Evolutionary conservation across 306 rosid genomes (phyloP), one percentile per base, ranked within the genome.

Genomic region (Mimosa bimucronata): DNA sequence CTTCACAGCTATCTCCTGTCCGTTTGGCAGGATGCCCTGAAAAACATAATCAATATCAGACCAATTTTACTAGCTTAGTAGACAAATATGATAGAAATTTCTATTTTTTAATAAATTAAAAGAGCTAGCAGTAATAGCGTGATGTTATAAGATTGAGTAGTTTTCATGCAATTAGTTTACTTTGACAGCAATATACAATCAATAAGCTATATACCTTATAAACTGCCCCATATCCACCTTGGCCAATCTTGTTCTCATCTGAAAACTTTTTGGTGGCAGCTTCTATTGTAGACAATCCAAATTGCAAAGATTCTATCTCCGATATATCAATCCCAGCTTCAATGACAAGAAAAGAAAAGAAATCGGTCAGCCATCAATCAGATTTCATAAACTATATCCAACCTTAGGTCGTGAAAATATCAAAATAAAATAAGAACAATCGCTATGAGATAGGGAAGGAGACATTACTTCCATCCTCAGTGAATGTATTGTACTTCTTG

Each of bases 181-280:
- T 0, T 34, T 30, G 71, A 30, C 42, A 40, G 52, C 18, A 29
- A 40, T 41, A 10, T n/a, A 19, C n/a, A 60, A 40, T 1, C 15
- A 12, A 50, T 7, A 29, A 48, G n/a, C n/a, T n/a, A n/a, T n/a
- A 41, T 38, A 90, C 94, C 88, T 88, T 86, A 83, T 53, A 90
- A 64, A 90, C 94, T 71, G 21, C 76, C 23, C 91, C 91, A 77
- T 84, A 86, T 60, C 91, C 91, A 55, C 94, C 94, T 77, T 76
- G 86, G 0, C 91, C 94, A 19, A 90, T 30, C 80, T 85, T 85
- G 16, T 85, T 79, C 8, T 71, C 84, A 1, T 38, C 77, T 9
- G 92, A 86, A 73, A 90, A 90, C 2, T 75, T 83, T 75, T 70
- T 50, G 14, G 90, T 90, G 19, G 92, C 94, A 0, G 82, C 85